These are phyloP conservation scores for Tuber indicum DNA, from an alignment of 495 filamentous ascomycete genomes.

Conservation along the genomic window DNA sequence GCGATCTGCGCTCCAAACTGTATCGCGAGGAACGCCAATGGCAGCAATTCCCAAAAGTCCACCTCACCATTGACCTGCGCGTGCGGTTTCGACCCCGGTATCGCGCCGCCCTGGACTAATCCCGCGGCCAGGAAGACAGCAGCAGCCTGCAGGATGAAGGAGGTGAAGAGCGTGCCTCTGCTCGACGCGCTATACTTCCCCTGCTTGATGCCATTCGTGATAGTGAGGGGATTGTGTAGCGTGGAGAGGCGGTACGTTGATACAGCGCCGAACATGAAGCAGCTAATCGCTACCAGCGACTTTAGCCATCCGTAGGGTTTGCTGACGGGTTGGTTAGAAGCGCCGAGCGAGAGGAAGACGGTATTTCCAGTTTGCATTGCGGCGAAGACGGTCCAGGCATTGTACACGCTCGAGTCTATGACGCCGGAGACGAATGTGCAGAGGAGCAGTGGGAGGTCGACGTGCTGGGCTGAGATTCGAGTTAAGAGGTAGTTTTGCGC, in stretches of 20 bases:
- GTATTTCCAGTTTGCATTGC: constrained; percentile 64
- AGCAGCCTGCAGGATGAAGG: constrained; percentile 2
- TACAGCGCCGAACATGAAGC: constrained; percentile 55
- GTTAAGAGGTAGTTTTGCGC: neutral
- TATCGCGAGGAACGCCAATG: constrained; percentile 61
- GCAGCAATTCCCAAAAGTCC: constrained; percentile 47
- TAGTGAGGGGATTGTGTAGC: neutral
- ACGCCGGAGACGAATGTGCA: constrained; percentile 56
- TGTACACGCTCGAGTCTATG: constrained; percentile 57
- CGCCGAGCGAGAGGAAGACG: constrained; percentile 60
- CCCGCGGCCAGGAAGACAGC: constrained; percentile 1
- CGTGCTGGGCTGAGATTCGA: constrained; percentile 37
- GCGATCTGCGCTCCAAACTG: constrained; percentile 67
- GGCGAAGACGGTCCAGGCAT: constrained; percentile 57
- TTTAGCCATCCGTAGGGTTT: constrained; percentile 60
- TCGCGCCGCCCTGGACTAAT: neutral
- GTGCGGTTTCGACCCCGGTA: neutral
- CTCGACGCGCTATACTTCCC: neutral
- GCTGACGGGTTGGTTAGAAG: constrained; percentile 48
- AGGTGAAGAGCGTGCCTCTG: neutral
- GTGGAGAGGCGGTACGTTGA: constrained; percentile 19
- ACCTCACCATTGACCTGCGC: constrained; percentile 13
- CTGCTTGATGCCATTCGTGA: neutral
- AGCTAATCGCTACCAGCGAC: constrained; percentile 53
- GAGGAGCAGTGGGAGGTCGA: constrained; percentile 52